Conservation (phyloP, 2,329 filamentous ascomycete species). For the Zopfia rhizophila region DNA sequence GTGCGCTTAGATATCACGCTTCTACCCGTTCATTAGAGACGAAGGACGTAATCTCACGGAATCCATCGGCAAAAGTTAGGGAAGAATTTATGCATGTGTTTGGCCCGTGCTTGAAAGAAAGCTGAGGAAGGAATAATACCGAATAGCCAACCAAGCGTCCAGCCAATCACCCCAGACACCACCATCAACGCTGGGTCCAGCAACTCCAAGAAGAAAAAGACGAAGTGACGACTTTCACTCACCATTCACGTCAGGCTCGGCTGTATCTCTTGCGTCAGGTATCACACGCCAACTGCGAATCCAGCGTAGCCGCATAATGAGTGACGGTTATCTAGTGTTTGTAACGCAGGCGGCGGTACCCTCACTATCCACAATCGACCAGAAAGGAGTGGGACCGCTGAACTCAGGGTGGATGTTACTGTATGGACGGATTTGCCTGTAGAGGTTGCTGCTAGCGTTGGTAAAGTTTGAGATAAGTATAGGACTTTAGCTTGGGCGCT, state of each 20-base stretch:
- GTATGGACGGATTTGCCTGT: too few relatives aligned
- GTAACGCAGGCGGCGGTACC: slow-evolving; percentile 8
- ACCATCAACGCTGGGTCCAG: slow-evolving; percentile 19
- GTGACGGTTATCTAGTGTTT: slow-evolving; percentile 11
- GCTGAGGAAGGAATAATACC: slow-evolving; percentile 14
- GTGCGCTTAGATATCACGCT: too few relatives aligned
- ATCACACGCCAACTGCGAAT: slow-evolving; percentile 10
- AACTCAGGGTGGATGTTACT: too few relatives aligned
- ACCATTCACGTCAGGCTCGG: slow-evolving; percentile 9
- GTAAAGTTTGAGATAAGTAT: too few relatives aligned
- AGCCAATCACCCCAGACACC: slow-evolving; percentile 20
- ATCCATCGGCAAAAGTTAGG: too few relatives aligned
- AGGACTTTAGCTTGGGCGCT: slow-evolving; percentile 11
- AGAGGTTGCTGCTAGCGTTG: too few relatives aligned
- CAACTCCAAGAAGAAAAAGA: slow-evolving; percentile 11
- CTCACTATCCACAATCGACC: slow-evolving; percentile 10
- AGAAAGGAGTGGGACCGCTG: slow-evolving; percentile 5
- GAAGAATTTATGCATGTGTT: too few relatives aligned
- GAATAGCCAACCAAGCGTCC: slow-evolving; percentile 20
- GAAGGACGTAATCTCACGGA: too few relatives aligned
- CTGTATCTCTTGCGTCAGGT: slow-evolving; percentile 9
- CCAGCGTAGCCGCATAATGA: slow-evolving; percentile 5
- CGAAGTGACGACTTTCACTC: slow-evolving; percentile 4
- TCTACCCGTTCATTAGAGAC: too few relatives aligned
- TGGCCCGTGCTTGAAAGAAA: too few relatives aligned